Percentiles rank a stretch among this genome's conserved stretches.
These are phyloP conservation scores for Lunasporangiospora selenospora DNA, from an alignment of 192 early-diverging fungal species.

Conservation along the genomic window DNA sequence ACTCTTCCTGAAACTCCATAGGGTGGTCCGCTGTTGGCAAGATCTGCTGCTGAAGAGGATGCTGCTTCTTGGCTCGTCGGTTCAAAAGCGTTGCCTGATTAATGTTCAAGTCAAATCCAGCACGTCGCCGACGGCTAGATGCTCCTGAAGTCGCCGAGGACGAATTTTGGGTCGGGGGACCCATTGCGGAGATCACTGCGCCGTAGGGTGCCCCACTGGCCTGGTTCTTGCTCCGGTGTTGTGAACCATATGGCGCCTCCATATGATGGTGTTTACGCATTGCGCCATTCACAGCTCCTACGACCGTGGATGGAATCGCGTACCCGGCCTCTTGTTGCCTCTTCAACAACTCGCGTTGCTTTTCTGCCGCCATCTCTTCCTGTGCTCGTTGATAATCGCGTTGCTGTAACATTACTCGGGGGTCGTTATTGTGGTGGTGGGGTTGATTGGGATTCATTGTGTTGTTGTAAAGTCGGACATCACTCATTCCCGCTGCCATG, in stretches of 20 bases:
- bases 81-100: constrained; percentile 47
- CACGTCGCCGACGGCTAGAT: constrained; percentile 18
- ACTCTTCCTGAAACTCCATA: constrained; percentile 5
- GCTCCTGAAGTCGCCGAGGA: background rate
- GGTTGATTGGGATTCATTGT: background rate
- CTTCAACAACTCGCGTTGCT: constrained; percentile 17
- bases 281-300: too few species aligned
- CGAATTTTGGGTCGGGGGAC: constrained; percentile 2
- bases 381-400: constrained; percentile 32
- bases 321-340: constrained; percentile 25
- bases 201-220: too few species aligned
- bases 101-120: constrained; percentile 45
- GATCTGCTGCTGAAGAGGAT: background rate
- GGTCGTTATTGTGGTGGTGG: background rate
- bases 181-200: constrained; percentile 12
- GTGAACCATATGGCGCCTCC: too few species aligned
- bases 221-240: too few species aligned
- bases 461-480: constrained; percentile 8
- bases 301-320: constrained; percentile 12
- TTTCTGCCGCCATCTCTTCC: constrained; percentile 33
- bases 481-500: constrained; percentile 3
- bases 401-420: constrained; percentile 7
- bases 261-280: too few species aligned
- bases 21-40: too few species aligned
- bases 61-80: constrained; percentile 35